These are phyloP conservation scores for Cercospora sojina DNA, from an alignment of 2,329 filamentous ascomycete genomes.

Conservation along the genomic window DNA sequence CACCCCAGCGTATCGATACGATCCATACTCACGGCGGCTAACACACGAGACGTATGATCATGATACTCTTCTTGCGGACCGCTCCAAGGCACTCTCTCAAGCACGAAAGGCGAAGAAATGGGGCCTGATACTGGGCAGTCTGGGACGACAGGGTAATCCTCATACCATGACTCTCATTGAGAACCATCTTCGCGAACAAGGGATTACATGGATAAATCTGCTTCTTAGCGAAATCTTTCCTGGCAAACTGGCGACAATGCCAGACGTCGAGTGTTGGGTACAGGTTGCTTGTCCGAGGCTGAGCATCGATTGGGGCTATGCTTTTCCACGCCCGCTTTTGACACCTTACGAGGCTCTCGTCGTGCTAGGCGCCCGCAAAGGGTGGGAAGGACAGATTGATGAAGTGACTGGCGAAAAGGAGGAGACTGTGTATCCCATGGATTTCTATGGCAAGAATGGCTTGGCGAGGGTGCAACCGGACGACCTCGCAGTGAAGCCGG, in stretches of 20 bases:
- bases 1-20: slow-evolving; percentile 90
- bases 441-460: slow-evolving; percentile 93
- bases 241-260: slow-evolving; percentile 88
- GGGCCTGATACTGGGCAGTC: slow-evolving; percentile 89
- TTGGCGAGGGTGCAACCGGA: slow-evolving; percentile 69
- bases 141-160: slow-evolving; percentile 93
- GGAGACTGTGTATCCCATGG: slow-evolving; percentile 75
- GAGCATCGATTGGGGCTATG: slow-evolving; percentile 99
- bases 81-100: slow-evolving; percentile 71
- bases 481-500: slow-evolving; percentile 28
- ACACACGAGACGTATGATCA: slow-evolving; percentile 92
- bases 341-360: slow-evolving; percentile 95
- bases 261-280: slow-evolving; percentile 94
- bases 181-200: slow-evolving; percentile 65
- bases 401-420: slow-evolving; percentile 25
- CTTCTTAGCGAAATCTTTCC: slow-evolving; percentile 95
- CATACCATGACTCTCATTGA: slow-evolving; percentile 89
- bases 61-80: slow-evolving; percentile 80
- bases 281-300: slow-evolving; percentile 95
- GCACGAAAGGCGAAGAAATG: slow-evolving; percentile 81
- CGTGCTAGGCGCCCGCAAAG: slow-evolving; percentile 74
- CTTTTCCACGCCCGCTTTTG: slow-evolving; percentile 81
- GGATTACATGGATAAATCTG: slow-evolving; percentile 79
- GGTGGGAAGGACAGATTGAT: slow-evolving; percentile 52
- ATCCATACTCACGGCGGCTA: slow-evolving; percentile 89